A percentile compares a stretch with the other conserved stretches of the same genome.
Conservation (phyloP, 2,329 filamentous ascomycete genomes). For the Balansia obtecta region DNA sequence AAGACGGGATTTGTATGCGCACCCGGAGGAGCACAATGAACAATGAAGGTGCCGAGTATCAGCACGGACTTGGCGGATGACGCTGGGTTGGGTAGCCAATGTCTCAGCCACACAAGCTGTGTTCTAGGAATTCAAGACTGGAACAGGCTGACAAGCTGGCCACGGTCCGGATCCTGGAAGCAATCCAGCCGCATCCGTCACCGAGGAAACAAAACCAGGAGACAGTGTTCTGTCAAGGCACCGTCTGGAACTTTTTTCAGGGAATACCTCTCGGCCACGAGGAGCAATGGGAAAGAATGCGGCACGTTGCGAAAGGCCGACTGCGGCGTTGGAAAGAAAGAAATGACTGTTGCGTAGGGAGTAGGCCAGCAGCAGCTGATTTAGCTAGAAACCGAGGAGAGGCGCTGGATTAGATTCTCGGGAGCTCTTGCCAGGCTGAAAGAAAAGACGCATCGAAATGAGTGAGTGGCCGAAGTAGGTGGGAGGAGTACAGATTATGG, state of each 20-base stretch:
- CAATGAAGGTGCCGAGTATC: neutral
- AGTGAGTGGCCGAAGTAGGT: neutral
- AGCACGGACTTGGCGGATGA: neutral
- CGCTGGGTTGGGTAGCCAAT: slow-evolving; percentile 3
- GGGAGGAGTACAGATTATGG: neutral
- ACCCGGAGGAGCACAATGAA: neutral
- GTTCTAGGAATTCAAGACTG: slow-evolving; percentile 6
- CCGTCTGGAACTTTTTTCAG: neutral
- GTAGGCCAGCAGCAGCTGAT: neutral
- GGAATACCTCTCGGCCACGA: neutral
- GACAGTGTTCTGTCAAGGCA: neutral
- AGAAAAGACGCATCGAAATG: neutral
- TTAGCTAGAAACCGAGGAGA: neutral
- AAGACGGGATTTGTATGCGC: neutral
- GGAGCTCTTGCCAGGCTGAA: neutral
- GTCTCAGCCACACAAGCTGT: slow-evolving; percentile 14
- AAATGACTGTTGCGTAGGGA: neutral
- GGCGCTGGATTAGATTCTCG: neutral
- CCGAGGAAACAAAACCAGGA: slow-evolving; percentile 10
- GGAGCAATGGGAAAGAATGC: neutral
- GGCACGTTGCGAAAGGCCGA: neutral
- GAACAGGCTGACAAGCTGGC: slow-evolving; percentile 1
- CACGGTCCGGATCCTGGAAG: slow-evolving; percentile 3
- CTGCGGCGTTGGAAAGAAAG: neutral
- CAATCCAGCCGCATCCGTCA: slow-evolving; percentile 9